Evolutionary conservation across 1,139 yeast species (phyloP), one percentile per base, ranked within the genome.

Genomic region (Citeromyces hawaiiensis): DNA sequence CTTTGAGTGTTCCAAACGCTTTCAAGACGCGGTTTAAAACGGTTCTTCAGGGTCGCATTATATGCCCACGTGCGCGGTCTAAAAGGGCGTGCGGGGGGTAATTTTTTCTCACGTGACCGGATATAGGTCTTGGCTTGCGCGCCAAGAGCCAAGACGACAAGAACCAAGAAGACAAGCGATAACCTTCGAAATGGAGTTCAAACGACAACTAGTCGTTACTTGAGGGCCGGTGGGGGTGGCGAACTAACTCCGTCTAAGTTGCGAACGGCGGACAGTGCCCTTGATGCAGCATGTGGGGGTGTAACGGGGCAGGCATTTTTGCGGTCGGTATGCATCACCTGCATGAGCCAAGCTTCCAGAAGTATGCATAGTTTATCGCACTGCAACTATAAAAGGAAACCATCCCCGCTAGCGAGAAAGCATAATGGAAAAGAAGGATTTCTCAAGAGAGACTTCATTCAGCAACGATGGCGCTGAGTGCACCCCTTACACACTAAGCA

Each of bases 401-500:
- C 27, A 23, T 7, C 9, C 11, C 27, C 27, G 11, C 9, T 4
- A 7, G 11, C 9, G 11, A 23, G 27, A 11, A n/a, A 19, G 11
- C 27, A 23, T 23, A 23, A 23, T 23, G 27, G 27, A 23, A 23
- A 23, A 23, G 27, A 23, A 23, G 11, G 27, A 23, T 6, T 23
- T 23, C 27, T 23, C 27, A 7, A 23, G 27, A 9, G 27, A 23
- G 9, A 23, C 27, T 3, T 6, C 27, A 7, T 23, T 23, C 27
- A 23, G 27, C 11, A 23, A 9, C 11, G 23, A 8, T 7, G 14
- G 32, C 15, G 16, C 27, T 33, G 46, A 40, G 6, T 33, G 31
- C 4, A 30, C 21, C 13, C 37, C 50, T n/a, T 64, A 64, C 46
- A 53, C 68, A 42, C 48, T 64, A 11, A 39, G 62, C 0, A 49